A percentile compares a stretch with the other conserved stretches of the same genome.
These are phyloP conservation scores for Trametes cingulata DNA, from an alignment of 768 basidiomycete species.

Conservation along the genomic window DNA sequence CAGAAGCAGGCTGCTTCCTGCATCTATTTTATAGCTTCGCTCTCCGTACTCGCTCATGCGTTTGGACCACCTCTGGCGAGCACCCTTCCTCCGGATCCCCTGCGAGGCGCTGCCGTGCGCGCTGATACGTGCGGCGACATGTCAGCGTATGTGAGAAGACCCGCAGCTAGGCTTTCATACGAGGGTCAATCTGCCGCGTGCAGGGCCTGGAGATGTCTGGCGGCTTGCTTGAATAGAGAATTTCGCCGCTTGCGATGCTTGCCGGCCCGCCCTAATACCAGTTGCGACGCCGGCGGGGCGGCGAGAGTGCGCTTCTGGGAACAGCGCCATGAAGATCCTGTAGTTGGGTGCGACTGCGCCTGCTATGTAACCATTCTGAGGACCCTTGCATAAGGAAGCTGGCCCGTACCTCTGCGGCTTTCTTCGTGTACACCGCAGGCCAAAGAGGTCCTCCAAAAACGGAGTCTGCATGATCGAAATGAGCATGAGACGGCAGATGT, in stretches of 20 bases:
- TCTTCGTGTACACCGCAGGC: no score
- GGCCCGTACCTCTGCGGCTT: not conserved
- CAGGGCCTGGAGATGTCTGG: not conserved
- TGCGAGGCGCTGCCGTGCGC: not conserved
- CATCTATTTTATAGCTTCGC: not conserved
- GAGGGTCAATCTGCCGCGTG: not conserved
- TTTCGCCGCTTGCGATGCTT: not conserved
- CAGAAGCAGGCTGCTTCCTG: not conserved
- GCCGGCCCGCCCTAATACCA: not conserved
- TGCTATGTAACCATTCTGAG: no score
- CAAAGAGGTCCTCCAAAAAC: no score
- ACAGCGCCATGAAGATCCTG: not conserved
- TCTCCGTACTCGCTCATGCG: not conserved
- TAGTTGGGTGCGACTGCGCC: not conserved
- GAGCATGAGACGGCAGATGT: no score
- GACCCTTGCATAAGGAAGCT: not conserved
- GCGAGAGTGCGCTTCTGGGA: not conserved
- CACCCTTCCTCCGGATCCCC: not conserved
- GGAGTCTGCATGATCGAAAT: no score
- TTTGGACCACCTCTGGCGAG: no score
- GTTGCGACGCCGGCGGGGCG: not conserved
- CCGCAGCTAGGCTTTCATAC: not conserved
- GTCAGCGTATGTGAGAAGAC: not conserved
- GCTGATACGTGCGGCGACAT: not conserved
- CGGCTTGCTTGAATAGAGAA: not conserved